phyloP scores from a whole-genome alignment of 2,329 filamentous ascomycete genomes.

The Phoma sp. region DNA sequence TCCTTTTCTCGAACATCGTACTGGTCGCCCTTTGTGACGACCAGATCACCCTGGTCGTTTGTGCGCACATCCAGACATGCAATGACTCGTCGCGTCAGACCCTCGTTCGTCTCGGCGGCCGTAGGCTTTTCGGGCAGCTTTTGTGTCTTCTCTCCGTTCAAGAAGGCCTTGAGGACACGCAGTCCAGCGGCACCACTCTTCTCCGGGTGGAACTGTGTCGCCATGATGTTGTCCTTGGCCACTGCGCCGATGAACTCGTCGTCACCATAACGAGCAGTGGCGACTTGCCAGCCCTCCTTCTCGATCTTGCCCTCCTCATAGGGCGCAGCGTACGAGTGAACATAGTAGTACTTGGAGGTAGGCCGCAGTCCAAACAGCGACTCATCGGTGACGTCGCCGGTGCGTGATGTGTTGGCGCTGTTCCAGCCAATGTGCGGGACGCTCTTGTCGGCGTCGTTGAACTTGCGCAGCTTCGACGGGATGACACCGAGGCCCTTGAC shows the following conservation, averaged over 20 bases:
- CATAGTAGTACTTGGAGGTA: constrained; percentile 96
- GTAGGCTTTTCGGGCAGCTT: constrained; percentile 54
- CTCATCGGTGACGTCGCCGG: constrained; percentile 51
- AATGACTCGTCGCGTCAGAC: constrained; percentile 90
- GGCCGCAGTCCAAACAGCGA: constrained; percentile 80
- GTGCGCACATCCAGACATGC: constrained; percentile 94
- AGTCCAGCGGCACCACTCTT: constrained; percentile 93
- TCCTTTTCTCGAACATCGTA: constrained; percentile 96
- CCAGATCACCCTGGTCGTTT: constrained; percentile 92
- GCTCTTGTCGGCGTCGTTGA: constrained; percentile 78
- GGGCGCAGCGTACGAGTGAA: constrained; percentile 88
- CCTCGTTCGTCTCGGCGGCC: constrained; percentile 57
- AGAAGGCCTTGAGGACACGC: constrained; percentile 81
- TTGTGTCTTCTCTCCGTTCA: constrained; percentile 70
- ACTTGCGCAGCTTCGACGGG: constrained; percentile 72
- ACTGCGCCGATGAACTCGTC: constrained; percentile 94
- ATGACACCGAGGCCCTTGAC: constrained; percentile 79
- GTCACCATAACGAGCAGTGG: constrained; percentile 82
- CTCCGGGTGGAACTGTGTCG: constrained; percentile 96
- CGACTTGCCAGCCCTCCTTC: constrained; percentile 85
- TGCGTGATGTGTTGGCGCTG: constrained; percentile 70
- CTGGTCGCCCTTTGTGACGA: constrained; percentile 98
- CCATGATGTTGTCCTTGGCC: constrained; percentile 82
- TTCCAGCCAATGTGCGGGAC: constrained; percentile 99
- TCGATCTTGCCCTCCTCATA: constrained; percentile 78